Conservation (phyloP, 2,329 filamentous ascomycete genomes). For the Penicillium sp. region DNA sequence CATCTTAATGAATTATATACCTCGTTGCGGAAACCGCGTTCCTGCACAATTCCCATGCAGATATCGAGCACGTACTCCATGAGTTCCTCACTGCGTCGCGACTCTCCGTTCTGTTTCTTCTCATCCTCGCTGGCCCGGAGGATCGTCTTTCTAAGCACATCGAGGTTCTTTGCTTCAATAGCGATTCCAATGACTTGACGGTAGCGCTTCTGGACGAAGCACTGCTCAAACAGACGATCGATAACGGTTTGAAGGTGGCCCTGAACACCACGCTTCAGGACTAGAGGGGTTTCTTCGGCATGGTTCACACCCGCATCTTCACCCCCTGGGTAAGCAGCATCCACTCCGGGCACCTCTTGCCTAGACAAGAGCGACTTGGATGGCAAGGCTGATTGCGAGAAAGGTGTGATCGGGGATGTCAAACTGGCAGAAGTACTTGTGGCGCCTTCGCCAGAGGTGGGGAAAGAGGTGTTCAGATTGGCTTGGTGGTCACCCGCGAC, state of each 20-base stretch:
- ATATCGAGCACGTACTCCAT: slow-evolving; percentile 95
- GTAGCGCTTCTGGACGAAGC: slow-evolving; percentile 76
- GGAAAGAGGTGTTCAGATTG: slow-evolving; percentile 71
- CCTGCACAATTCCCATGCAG: slow-evolving; percentile 96
- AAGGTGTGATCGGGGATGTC: slow-evolving; percentile 83
- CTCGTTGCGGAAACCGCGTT: slow-evolving; percentile 71
- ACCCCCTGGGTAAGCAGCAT: slow-evolving; percentile 49
- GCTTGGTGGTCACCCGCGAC: slow-evolving; percentile 48
- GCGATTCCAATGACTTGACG: slow-evolving; percentile 94
- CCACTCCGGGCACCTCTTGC: slow-evolving; percentile 54
- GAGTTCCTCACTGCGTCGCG: slow-evolving; percentile 72
- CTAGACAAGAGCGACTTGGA: slow-evolving; percentile 89
- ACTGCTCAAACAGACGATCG: slow-evolving; percentile 81
- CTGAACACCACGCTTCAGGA: slow-evolving; percentile 66
- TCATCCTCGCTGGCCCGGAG: slow-evolving; percentile 80
- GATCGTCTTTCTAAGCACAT: slow-evolving; percentile 77
- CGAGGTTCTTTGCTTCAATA: slow-evolving; percentile 87
- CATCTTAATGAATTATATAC: too few relatives aligned
- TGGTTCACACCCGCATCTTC: slow-evolving; percentile 48
- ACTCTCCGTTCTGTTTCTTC: slow-evolving; percentile 55
- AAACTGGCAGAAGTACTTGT: slow-evolving; percentile 58
- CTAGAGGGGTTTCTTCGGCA: slow-evolving; percentile 53
- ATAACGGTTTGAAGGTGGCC: slow-evolving; percentile 74
- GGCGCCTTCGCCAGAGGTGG: slow-evolving; percentile 56
- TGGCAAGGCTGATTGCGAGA: slow-evolving; percentile 84